Evolutionary conservation across 169 alveolate genomes (phyloP), one percentile per base, ranked within the genome.

Genomic region (Besnoitia besnoiti): DNA sequence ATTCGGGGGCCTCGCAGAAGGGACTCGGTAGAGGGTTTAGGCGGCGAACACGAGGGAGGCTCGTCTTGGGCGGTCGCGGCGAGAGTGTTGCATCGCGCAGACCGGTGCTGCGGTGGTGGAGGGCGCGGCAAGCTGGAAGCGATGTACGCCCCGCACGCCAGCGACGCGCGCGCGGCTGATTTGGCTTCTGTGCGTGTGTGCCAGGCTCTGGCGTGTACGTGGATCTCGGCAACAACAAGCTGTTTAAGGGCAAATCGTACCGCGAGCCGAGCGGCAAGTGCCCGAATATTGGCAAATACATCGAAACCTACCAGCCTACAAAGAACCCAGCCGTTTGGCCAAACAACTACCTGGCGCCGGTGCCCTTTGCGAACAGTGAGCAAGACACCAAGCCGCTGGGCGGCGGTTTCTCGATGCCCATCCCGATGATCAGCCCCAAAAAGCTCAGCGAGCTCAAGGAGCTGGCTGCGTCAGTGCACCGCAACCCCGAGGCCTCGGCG

Each of bases 141-240:
- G n/a, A n/a, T n/a, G n/a, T n/a, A n/a, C n/a, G n/a, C n/a, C n/a
- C n/a, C n/a, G n/a, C n/a, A n/a, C n/a, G n/a, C n/a, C n/a, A n/a
- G n/a, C n/a, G n/a, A n/a, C n/a, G n/a, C 67, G 67, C 1, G 12
- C 24, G 30, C 67, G 67, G 67, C 67, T 19, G 3, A 19, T 55
- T 55, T n/a, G 67, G 33, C 3, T 42, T 67, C 47, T 67, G 46
- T n/a, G 80, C 42, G 12, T 67, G 46, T n/a, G 44, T 42, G 44
- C n/a, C 88, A 90, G 93, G 93, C 49, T 77, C 90, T 73, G 93
- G 93, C 55, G 93, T 90, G 76, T 79, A 79, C n/a, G 93, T 90
- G 40, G 93, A 90, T 76, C 75, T 90, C 33, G 93, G 93, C 30
- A 90, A 90, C 76, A 35, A 21, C 35, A 90, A 90, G 76, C 8